These are phyloP conservation scores for Spizellomyces punctatus DNA, from an alignment of 192 early-diverging fungal species.

Conservation along the genomic window DNA sequence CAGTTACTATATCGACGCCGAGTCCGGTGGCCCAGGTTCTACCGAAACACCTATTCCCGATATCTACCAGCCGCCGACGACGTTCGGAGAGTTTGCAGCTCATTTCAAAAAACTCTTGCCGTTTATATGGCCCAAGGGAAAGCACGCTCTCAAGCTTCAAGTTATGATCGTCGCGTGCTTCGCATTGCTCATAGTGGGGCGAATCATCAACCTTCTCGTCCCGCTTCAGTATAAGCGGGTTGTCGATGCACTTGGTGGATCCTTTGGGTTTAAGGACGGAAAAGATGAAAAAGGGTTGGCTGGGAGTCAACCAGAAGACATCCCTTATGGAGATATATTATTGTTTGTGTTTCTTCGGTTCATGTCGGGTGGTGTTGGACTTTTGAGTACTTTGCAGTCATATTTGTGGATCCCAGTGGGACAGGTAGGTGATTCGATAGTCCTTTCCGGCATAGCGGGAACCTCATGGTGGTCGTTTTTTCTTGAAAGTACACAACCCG, in stretches of 20 bases:
- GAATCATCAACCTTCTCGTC: slow-evolving; percentile 79
- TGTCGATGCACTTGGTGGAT: slow-evolving; percentile 64
- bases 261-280: slow-evolving; percentile 19
- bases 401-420: slow-evolving; percentile 92
- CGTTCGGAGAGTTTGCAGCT: slow-evolving; percentile 25
- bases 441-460: no score
- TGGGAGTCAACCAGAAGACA: slow-evolving; percentile 17
- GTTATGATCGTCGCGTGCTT: slow-evolving; percentile 72
- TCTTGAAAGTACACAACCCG: slow-evolving; percentile 71
- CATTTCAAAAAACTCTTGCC: slow-evolving; percentile 69
- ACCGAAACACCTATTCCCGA: background rate
- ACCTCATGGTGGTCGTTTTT: background rate
- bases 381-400: slow-evolving; percentile 74
- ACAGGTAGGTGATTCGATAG: slow-evolving; percentile 43
- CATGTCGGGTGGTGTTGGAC: slow-evolving; percentile 73
- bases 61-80: slow-evolving; percentile 30
- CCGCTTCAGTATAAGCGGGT: slow-evolving; percentile 82
- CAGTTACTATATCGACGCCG: slow-evolving; percentile 28
- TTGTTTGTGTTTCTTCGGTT: slow-evolving; percentile 69
- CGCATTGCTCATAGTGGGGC: slow-evolving; percentile 54
- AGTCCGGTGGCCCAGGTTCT: slow-evolving; percentile 17
- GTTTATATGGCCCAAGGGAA: slow-evolving; percentile 76
- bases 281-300: background rate
- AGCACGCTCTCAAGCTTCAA: slow-evolving; percentile 53
- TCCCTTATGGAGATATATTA: slow-evolving; percentile 60